Conservation (phyloP, 148 eudicot genomes). For the Dianthus caryophyllus region DNA sequence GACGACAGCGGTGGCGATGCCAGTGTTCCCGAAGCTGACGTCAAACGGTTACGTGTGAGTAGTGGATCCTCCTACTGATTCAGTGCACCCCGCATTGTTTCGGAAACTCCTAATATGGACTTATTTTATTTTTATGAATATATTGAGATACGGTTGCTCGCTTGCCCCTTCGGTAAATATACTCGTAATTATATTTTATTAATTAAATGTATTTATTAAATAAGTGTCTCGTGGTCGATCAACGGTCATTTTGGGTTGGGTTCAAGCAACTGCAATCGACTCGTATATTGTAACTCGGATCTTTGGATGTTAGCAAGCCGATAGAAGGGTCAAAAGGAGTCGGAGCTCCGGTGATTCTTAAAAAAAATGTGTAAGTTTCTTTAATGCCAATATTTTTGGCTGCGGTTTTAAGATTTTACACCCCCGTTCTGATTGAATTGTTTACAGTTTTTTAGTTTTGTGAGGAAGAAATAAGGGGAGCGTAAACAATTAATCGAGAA, state of each 20-base stretch:
- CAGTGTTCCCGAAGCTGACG: constrained; percentile 82
- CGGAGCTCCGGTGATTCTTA: not conserved
- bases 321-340: not conserved
- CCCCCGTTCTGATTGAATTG: no score
- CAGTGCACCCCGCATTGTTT: not conserved
- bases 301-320: not conserved
- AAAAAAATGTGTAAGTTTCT: not conserved
- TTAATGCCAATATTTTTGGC: not conserved
- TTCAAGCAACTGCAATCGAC: constrained; percentile 6
- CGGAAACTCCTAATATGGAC: not conserved
- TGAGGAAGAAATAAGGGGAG: no score
- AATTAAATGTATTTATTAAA: constrained; percentile 13
- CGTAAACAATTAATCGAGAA: no score
- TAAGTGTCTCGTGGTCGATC: constrained; percentile 13
- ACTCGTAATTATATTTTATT: constrained; percentile 12
- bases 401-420: not conserved
- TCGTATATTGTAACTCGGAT: not conserved
- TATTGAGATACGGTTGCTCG: not conserved
- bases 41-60: constrained; percentile 54
- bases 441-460: no score
- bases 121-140: not conserved
- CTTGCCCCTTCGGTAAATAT: constrained; percentile 19
- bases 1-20: constrained; percentile 51
- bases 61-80: constrained; percentile 17
- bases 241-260: constrained; percentile 12